A percentile compares a stretch with the other conserved stretches of the same genome.
phyloP scores from a whole-genome alignment of 2,329 filamentous ascomycete species.

The Xylariaceae sp. region DNA sequence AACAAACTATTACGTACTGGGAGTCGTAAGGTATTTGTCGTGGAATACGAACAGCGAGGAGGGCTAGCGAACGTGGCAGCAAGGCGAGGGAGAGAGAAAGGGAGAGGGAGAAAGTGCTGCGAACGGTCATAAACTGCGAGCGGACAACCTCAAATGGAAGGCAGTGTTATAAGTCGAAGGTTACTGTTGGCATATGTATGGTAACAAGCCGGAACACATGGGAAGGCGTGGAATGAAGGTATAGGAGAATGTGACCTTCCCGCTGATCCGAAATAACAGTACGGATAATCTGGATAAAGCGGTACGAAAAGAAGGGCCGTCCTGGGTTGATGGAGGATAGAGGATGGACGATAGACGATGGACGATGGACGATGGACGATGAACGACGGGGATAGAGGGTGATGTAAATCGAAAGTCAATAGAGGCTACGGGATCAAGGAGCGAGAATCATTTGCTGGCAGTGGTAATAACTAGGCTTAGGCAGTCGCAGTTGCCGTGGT shows the following conservation, averaged over 20 bases:
- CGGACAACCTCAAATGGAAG: not conserved
- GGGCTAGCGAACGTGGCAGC: not conserved
- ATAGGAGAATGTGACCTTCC: not conserved
- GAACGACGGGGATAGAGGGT: not conserved
- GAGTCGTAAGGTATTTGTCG: too few relatives aligned
- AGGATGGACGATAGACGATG: not conserved
- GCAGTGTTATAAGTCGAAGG: not conserved
- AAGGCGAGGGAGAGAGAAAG: not conserved
- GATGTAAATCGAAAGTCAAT: not conserved
- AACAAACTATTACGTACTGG: not conserved
- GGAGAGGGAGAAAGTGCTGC: not conserved
- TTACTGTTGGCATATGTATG: not conserved
- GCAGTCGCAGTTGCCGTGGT: too few relatives aligned
- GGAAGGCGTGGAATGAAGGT: not conserved
- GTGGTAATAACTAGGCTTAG: too few relatives aligned
- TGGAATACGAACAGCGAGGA: too few relatives aligned
- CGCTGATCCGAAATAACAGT: not conserved
- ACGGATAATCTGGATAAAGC: not conserved
- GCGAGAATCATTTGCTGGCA: too few relatives aligned
- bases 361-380: not conserved
- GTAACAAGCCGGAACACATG: not conserved
- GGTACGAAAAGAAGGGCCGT: not conserved
- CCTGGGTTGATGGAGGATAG: not conserved
- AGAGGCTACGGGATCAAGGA: not conserved
- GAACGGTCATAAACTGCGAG: constrained; percentile 1